phyloP scores from a whole-genome alignment of 164 flowering plant genomes.

The Tetrastigma voinierianum region DNA sequence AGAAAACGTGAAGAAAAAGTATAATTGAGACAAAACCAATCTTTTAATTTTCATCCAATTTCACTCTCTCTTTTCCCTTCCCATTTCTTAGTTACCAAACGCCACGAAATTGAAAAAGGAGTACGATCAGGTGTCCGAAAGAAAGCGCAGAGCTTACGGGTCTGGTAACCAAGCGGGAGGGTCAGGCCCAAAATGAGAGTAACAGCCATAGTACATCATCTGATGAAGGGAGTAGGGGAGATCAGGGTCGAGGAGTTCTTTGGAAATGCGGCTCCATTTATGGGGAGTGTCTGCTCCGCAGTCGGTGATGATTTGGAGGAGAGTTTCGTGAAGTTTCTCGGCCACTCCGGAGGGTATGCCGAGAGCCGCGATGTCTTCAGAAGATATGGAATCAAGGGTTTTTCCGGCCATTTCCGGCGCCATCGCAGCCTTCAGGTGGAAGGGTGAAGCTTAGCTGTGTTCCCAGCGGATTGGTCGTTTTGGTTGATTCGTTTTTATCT shows the following conservation, averaged over 20 bases:
- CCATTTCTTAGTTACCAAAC: too few relatives aligned
- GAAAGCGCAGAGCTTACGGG: constrained; percentile 31
- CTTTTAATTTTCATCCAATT: too few relatives aligned
- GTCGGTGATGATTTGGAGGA: constrained; percentile 35
- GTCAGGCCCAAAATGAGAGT: constrained; percentile 57
- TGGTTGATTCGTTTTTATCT: too few relatives aligned
- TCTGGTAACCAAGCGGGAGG: constrained; percentile 95
- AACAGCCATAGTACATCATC: constrained; percentile 91
- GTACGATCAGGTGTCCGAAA: not conserved
- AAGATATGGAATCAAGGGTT: constrained; percentile 44
- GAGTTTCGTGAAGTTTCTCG: constrained; percentile 34
- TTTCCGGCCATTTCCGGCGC: constrained; percentile 31
- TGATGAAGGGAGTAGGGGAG: constrained; percentile 84
- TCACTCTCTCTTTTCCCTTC: too few relatives aligned
- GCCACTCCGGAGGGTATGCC: constrained; percentile 45
- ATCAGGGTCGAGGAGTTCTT: constrained; percentile 49
- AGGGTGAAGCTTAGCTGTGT: not conserved
- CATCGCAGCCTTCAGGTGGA: not conserved
- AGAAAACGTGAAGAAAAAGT: not conserved
- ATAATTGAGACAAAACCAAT: not conserved
- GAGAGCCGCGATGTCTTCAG: constrained; percentile 44
- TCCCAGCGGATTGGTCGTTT: too few relatives aligned
- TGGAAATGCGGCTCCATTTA: constrained; percentile 65
- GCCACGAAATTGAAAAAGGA: not conserved
- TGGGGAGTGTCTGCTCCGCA: constrained; percentile 43